These are phyloP conservation scores for Raphanus sativus DNA, from an alignment of 345 rosid species.

Conservation along the genomic window DNA sequence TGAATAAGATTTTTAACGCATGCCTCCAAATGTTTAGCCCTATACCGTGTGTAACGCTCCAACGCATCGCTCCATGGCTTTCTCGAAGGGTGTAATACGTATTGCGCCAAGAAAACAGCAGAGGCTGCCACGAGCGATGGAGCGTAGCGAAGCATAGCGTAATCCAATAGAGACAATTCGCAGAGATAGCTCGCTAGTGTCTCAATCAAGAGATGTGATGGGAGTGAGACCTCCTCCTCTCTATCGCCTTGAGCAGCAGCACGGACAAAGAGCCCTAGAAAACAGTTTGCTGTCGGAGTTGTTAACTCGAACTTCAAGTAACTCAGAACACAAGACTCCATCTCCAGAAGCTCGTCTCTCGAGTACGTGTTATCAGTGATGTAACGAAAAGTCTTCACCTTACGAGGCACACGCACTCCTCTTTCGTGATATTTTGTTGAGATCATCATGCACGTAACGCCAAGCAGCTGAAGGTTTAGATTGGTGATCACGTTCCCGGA, in stretches of 20 bases:
- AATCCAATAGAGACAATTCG: constrained; percentile 77
- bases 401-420: constrained; percentile 75
- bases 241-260: constrained; percentile 68
- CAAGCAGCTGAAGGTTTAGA: constrained; percentile 79
- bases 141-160: constrained; percentile 65
- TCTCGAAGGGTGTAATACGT: constrained; percentile 62
- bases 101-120: constrained; percentile 78
- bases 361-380: constrained; percentile 90
- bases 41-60: constrained; percentile 82
- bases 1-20: constrained; percentile 75
- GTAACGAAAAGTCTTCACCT: constrained; percentile 85
- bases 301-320: constrained; percentile 92
- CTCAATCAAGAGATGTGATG: constrained; percentile 62
- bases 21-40: constrained; percentile 53
- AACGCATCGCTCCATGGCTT: constrained; percentile 82
- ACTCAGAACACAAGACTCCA: constrained; percentile 83
- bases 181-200: constrained; percentile 75
- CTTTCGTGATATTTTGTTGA: constrained; percentile 70
- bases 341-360: constrained; percentile 84
- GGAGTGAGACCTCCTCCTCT: constrained; percentile 58
- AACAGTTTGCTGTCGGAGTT: constrained; percentile 88
- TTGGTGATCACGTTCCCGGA: constrained; percentile 77
- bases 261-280: constrained; percentile 84
- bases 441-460: constrained; percentile 92
- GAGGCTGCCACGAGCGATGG: constrained; percentile 88